These are phyloP conservation scores for Lumnitzera littorea DNA, from an alignment of 345 rosid species.

Conservation along the genomic window DNA sequence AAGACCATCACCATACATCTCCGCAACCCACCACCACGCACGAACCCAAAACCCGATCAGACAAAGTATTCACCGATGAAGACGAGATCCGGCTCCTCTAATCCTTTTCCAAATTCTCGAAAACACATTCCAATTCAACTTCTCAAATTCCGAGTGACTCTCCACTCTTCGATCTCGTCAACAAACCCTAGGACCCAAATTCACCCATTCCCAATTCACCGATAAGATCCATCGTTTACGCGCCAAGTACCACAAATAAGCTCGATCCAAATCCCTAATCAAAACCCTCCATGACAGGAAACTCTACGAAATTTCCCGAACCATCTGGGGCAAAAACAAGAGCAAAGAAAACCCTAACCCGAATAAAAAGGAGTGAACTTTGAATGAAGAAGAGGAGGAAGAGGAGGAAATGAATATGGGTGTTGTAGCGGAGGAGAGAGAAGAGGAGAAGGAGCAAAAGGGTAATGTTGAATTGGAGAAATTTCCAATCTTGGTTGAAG, in stretches of 20 bases:
- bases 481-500: slow-evolving; percentile 17
- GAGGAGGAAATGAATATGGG: slow-evolving; percentile 1
- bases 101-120: slow-evolving; percentile 7
- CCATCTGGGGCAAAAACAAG: slow-evolving; percentile 23
- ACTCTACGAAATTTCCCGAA: slow-evolving; percentile 12
- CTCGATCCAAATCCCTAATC: slow-evolving; percentile 19
- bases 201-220: slow-evolving; percentile 20
- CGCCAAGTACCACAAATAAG: slow-evolving; percentile 22
- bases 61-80: slow-evolving; percentile 15
- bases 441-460: neutral
- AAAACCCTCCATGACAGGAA: slow-evolving; percentile 23
- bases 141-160: slow-evolving; percentile 4
- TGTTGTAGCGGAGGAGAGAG: neutral
- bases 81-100: slow-evolving; percentile 27
- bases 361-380: neutral
- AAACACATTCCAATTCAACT: neutral
- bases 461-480: slow-evolving; percentile 11
- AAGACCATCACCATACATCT: neutral
- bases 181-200: slow-evolving; percentile 10
- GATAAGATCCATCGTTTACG: slow-evolving; percentile 24
- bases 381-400: slow-evolving; percentile 2
- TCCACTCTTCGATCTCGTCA: slow-evolving; percentile 11
- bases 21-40: neutral
- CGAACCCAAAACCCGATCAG: slow-evolving; percentile 1
- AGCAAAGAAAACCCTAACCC: too few relatives aligned